Base-by-base conservation (phyloP, 371 early-diverging fungal species). In the Mortierella sp. region DNA sequence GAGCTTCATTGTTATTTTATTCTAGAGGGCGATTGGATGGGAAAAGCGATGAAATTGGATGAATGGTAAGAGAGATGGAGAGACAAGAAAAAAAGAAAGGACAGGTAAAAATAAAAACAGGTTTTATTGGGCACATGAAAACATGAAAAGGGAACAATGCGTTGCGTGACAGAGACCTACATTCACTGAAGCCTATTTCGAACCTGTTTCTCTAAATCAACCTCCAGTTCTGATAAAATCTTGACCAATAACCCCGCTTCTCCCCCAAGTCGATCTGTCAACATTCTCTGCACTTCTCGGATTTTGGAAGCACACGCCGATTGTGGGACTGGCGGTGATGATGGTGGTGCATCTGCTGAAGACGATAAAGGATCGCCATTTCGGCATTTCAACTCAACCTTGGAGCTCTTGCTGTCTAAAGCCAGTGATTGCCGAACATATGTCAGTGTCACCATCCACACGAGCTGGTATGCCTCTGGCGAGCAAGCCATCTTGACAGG, bases 1-100 rank as follows among this genome's bases (percentile, higher is more conserved):
- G 49, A 91, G 73, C 76, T 90, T 90, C 91, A 91, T 91, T 75
- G 47, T 26, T 72, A 60, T 20, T 37, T 47, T 37, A 47, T 28
- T 3, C 6, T 64, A 24, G 37, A 20, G 55, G 16, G 43, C 45
- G 24, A 40, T 11, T 43, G 69, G 4, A 60, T 18, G 28, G 28
- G n/a, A 20, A 58, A 8, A 32, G 4, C 39, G 67, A 20, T 6
- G 64, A 39, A 16, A 26, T 43, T 5, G 58, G 45, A 60, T 40
- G 20, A 58, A 49, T 9, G 37, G 12, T 20, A n/a, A 37, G 49
- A 47, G 49, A 70, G 70, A 59, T 5, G 39, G 65, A 73, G 60
- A 69, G 65, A 69, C 43, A 43, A 32, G 32, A 16, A 18, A 58
- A 11, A 24, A 45, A 62, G 62, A 37, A 45, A 10, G 16, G 10